These are phyloP conservation scores for Stachybotrys chartarum DNA, from an alignment of 2,329 filamentous ascomycete genomes.

Conservation along the genomic window DNA sequence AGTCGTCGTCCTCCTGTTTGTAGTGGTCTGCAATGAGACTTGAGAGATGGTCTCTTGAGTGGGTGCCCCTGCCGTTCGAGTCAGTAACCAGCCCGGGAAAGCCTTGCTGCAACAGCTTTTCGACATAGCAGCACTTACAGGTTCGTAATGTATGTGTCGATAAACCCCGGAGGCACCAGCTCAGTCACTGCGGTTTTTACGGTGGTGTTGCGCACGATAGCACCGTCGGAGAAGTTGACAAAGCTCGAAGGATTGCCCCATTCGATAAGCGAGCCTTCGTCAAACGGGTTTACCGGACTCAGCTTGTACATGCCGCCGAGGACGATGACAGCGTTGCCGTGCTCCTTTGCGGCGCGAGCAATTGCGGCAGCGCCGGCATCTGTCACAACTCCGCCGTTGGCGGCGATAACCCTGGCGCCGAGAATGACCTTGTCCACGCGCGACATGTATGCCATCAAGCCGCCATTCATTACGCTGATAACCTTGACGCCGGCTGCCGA, in stretches of 20 bases:
- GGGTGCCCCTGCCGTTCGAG: slow-evolving; percentile 44
- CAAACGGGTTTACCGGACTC: slow-evolving; percentile 80
- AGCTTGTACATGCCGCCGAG: slow-evolving; percentile 91
- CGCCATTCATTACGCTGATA: slow-evolving; percentile 76
- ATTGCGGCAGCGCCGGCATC: slow-evolving; percentile 79
- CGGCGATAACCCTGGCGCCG: slow-evolving; percentile 77
- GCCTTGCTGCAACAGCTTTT: too few species aligned
- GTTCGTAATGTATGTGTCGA: slow-evolving; percentile 83
- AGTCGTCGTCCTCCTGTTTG: slow-evolving; percentile 63
- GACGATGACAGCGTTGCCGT: slow-evolving; percentile 79
- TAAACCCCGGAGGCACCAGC: slow-evolving; percentile 67
- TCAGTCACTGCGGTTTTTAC: slow-evolving; percentile 76
- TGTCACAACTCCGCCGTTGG: slow-evolving; percentile 79
- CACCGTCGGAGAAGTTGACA: slow-evolving; percentile 70
- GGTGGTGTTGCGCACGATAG: slow-evolving; percentile 69
- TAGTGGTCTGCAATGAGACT: slow-evolving; percentile 70
- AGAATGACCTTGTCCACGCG: slow-evolving; percentile 93
- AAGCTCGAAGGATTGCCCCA: slow-evolving; percentile 75
- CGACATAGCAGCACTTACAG: slow-evolving; percentile 28
- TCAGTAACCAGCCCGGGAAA: slow-evolving; percentile 2
- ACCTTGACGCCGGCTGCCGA: slow-evolving; percentile 72
- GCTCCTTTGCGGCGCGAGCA: slow-evolving; percentile 75
- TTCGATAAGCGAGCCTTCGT: slow-evolving; percentile 76
- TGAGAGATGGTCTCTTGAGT: slow-evolving; percentile 66
- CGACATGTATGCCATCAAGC: slow-evolving; percentile 90